Conservation (phyloP, 2,329 filamentous ascomycete genomes). For the Drechslerella stenobrocha region DNA sequence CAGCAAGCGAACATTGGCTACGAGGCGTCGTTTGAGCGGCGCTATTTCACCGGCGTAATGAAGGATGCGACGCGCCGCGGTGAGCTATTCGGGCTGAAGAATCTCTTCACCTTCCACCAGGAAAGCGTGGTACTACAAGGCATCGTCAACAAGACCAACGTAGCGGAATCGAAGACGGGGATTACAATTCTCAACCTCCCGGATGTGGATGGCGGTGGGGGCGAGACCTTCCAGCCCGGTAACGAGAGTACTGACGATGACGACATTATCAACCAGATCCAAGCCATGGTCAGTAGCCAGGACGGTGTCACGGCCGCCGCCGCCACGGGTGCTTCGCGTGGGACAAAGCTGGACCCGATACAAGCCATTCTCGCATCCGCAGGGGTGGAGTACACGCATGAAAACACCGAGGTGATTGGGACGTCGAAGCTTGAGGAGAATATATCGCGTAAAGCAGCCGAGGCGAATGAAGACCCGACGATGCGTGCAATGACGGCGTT, state of each 20-base stretch:
- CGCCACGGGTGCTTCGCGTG: slow-evolving; percentile 1
- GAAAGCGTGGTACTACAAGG: slow-evolving; percentile 82
- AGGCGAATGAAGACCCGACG: slow-evolving; percentile 60
- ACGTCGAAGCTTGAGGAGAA: slow-evolving; percentile 87
- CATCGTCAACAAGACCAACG: slow-evolving; percentile 97
- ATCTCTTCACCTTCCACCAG: slow-evolving; percentile 80
- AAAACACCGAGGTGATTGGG: slow-evolving; percentile 93
- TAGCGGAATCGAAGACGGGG: slow-evolving; percentile 86
- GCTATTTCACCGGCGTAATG: slow-evolving; percentile 95
- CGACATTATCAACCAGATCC: slow-evolving; percentile 43
- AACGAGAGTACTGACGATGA: slow-evolving; percentile 6
- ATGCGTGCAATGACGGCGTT: slow-evolving; percentile 52
- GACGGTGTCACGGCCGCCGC: slow-evolving; percentile 3
- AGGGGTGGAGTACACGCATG: slow-evolving; percentile 92
- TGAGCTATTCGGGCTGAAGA: slow-evolving; percentile 87
- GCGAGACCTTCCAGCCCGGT: slow-evolving; percentile 63
- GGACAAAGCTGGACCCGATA: slow-evolving; percentile 67
- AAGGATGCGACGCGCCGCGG: slow-evolving; percentile 79
- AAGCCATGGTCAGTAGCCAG: slow-evolving; percentile 36
- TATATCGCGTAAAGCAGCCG: slow-evolving; percentile 74
- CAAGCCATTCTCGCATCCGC: slow-evolving; percentile 85
- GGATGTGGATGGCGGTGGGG: slow-evolving; percentile 62
- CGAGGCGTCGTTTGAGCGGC: slow-evolving; percentile 83
- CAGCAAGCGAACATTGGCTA: slow-evolving; percentile 98
- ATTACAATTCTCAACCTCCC: slow-evolving; percentile 66